phyloP scores from a whole-genome alignment of 2,329 filamentous ascomycete species.

The Pseudogymnoascus sp. region DNA sequence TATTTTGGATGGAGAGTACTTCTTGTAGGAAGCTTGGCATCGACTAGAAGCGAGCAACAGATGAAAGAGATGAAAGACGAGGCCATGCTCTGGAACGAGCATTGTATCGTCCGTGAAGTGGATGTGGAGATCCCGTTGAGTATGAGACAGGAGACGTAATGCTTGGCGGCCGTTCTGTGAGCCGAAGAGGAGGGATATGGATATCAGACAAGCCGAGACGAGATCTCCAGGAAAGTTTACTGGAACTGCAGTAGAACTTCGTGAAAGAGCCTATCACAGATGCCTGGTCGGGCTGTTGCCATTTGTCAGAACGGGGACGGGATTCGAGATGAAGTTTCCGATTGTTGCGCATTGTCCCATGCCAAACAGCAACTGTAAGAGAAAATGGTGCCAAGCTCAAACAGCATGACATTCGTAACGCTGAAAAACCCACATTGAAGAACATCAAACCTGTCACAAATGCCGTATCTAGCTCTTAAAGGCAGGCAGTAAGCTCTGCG shows the following conservation, averaged over 20 bases:
- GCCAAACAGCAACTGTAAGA: neutral
- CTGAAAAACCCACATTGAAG: neutral
- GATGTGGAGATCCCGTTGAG: constrained; percentile 1
- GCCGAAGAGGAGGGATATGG: neutral
- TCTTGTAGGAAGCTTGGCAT: constrained; percentile 28
- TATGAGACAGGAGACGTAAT: constrained; percentile 2
- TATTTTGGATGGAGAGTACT: constrained; percentile 18
- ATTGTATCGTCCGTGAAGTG: neutral
- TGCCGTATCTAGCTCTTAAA: neutral
- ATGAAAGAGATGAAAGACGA: neutral
- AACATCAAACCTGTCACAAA: neutral
- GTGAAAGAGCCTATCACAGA: neutral
- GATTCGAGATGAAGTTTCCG: neutral
- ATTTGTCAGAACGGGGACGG: neutral
- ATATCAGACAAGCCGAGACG: neutral
- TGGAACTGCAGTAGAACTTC: neutral
- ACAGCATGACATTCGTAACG: neutral
- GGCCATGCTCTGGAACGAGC: neutral
- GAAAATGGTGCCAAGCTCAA: neutral
- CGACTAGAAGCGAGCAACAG: constrained; percentile 4
- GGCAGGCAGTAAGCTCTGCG: neutral
- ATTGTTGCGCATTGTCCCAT: constrained; percentile 2
- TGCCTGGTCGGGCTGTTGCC: neutral
- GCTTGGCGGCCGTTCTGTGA: neutral
- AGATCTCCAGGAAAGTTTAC: neutral